phyloP scores from a whole-genome alignment of 495 filamentous ascomycete genomes.

The Penicillium canescens region DNA sequence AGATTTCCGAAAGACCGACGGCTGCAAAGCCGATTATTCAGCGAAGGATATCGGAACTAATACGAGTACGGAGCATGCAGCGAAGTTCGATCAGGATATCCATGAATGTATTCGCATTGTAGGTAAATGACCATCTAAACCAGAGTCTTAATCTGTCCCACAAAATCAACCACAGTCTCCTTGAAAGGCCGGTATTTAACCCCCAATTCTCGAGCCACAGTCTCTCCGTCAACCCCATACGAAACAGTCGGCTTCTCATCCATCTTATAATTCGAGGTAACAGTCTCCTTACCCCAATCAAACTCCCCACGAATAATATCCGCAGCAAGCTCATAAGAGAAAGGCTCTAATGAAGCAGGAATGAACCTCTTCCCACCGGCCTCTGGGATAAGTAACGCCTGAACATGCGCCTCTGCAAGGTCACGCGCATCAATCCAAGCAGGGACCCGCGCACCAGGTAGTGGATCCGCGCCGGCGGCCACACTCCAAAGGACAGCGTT shows the following conservation, averaged over 20 bases:
- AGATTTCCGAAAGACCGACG: too few species aligned
- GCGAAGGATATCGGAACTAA: too few species aligned
- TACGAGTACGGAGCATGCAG: too few species aligned
- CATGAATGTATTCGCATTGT: too few species aligned
- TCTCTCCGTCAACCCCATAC: constrained; percentile 41
- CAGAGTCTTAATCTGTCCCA: constrained; percentile 56
- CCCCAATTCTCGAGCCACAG: constrained; percentile 39
- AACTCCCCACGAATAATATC: constrained; percentile 37
- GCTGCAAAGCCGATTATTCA: too few species aligned
- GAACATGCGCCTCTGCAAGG: constrained; percentile 43
- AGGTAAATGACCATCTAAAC: constrained; percentile 23
- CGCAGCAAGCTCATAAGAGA: constrained; percentile 39
- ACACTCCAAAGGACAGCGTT: constrained; percentile 38
- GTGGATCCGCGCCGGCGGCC: constrained; percentile 22
- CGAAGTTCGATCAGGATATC: too few species aligned
- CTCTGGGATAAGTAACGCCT: constrained; percentile 30
- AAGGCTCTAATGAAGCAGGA: constrained; percentile 33
- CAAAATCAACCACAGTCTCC: constrained; percentile 35
- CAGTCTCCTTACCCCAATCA: constrained; percentile 21
- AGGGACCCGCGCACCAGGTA: constrained; percentile 33
- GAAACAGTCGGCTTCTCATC: constrained; percentile 25
- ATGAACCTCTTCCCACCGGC: constrained; percentile 39
- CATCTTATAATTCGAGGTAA: constrained; percentile 28
- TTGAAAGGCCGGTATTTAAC: constrained; percentile 36
- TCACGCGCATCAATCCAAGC: constrained; percentile 50